phyloP scores from a whole-genome alignment of 176 grass and related monocot genomes.

The Cymbopogon citratus region DNA sequence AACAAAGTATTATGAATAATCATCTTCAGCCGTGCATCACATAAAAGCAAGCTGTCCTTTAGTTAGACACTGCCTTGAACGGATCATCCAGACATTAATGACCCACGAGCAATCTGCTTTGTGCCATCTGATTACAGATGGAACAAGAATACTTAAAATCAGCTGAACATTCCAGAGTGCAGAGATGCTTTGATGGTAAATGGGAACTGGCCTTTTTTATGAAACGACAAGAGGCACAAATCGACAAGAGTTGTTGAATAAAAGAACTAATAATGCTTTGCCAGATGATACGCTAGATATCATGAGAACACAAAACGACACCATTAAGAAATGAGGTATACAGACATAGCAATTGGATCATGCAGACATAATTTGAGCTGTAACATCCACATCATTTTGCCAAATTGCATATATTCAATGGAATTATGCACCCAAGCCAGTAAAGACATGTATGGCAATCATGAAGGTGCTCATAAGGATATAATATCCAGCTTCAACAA shows the following conservation, averaged over 20 bases:
- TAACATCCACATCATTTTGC: not conserved
- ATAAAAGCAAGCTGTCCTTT: constrained; percentile 18
- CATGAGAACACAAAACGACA: not conserved
- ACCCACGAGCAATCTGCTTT: constrained; percentile 13
- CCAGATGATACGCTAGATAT: constrained; percentile 7
- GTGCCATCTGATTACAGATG: not conserved
- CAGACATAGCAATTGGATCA: not conserved
- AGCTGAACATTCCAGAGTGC: not conserved
- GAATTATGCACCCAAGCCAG: not conserved
- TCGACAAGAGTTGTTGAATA: too few species aligned
- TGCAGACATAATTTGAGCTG: not conserved
- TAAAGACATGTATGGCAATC: not conserved
- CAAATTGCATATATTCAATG: not conserved
- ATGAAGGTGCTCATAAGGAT: not conserved
- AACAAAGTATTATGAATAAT: too few species aligned
- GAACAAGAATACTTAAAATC: not conserved
- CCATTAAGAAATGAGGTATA: not conserved
- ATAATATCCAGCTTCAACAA: not conserved
- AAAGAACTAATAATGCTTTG: not conserved
- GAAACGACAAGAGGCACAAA: not conserved
- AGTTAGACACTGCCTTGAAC: not conserved
- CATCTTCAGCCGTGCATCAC: not conserved
- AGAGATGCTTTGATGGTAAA: not conserved
- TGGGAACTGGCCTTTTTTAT: not conserved
- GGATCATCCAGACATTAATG: not conserved